Base-by-base conservation (phyloP, 1,139 yeast species). In the Hyphopichia burtonii region DNA sequence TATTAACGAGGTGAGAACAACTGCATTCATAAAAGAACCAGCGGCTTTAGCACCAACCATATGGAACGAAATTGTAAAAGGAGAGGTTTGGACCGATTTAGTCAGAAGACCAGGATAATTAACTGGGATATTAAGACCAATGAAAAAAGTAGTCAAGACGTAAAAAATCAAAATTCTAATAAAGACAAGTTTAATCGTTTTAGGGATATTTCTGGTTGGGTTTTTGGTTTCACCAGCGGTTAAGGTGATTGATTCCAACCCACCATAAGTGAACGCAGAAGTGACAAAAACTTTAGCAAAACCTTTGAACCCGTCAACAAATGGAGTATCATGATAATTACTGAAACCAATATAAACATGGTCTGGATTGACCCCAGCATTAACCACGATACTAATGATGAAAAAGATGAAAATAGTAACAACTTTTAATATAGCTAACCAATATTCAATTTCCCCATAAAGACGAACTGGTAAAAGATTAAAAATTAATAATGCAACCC, bases 241-340 rank as follows among this genome's bases (percentile, higher is more conserved):
- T 47, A 83, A 68, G 16, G 84, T 77, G 40, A 83, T 75, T 8
- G 80, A 68, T 57, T 83, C 89, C 3, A 83, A 75, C 37, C 89
- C 88, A 49, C 87, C 87, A 53, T 75, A 81, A 6, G 87, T 83
- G 59, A 80, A 82, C 22, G 84, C 71, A 2, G 89, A 85, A 17
- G 85, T 76, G 15, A 64, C 73, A 44, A 71, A 71, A 10, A 65
- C 56, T 20, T 54, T 54, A 27, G 71, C 68, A 51, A 70, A 71
- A 0, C 76, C 76, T 40, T 58, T 51, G 50, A 71, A 65, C 1
- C 75, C 75, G 47, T 65, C 47, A 14, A 70, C 75, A 49, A 68
- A 56, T 14, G 76, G 76, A 15, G 74, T 74, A 44, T 68, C 74
- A 23, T 63, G 56, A 74, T 74, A 70, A 48, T 58, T 62, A 39